A percentile compares a stretch with the other conserved stretches of the same genome.
Conservation (phyloP, 306 rosid species). For the Macrotyloma uniflorum region DNA sequence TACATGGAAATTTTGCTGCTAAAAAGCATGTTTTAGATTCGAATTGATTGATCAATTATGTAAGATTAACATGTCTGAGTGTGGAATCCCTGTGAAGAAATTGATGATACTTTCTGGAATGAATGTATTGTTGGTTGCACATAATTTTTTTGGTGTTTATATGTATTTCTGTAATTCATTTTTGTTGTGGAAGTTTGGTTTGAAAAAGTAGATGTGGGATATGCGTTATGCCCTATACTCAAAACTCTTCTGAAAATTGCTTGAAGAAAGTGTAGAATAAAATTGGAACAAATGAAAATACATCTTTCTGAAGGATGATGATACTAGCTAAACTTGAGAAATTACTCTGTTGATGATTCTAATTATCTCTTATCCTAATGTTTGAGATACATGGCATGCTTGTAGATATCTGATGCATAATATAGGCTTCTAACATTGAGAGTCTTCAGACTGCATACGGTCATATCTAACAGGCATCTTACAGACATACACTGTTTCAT, state of each 20-base stretch:
- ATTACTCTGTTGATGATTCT: background rate
- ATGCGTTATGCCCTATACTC: background rate
- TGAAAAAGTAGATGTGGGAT: background rate
- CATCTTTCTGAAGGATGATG: background rate
- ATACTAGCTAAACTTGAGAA: background rate
- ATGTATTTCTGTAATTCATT: background rate
- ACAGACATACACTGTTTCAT: background rate
- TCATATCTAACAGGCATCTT: background rate
- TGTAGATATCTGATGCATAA: background rate
- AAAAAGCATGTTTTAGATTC: background rate
- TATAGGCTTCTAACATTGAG: background rate
- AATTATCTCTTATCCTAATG: background rate
- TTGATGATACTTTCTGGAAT: background rate
- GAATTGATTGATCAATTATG: too few relatives aligned
- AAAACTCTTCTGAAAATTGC: background rate
- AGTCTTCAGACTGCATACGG: background rate
- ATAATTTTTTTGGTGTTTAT: background rate
- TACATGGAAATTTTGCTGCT: background rate
- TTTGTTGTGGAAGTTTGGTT: background rate
- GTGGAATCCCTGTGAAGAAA: too few relatives aligned
- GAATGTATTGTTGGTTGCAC: background rate
- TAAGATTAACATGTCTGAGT: too few relatives aligned
- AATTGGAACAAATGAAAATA: background rate
- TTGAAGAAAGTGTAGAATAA: background rate
- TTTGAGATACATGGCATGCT: background rate